phyloP scores from a whole-genome alignment of 495 filamentous ascomycete species.

The Tuber indicum region DNA sequence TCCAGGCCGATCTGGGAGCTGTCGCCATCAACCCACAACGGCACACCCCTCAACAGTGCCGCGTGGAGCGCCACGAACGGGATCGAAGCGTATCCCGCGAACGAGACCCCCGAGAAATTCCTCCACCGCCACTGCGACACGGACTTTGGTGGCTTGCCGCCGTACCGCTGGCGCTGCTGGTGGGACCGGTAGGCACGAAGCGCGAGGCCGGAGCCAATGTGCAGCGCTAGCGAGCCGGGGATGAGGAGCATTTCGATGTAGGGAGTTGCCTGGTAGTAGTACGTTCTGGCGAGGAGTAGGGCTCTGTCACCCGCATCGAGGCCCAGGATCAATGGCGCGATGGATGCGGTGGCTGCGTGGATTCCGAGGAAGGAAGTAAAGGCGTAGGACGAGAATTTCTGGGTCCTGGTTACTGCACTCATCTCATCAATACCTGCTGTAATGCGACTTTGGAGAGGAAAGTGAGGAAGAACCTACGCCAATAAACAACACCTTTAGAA shows the following conservation, averaged over 20 bases:
- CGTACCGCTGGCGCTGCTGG: constrained; percentile 62
- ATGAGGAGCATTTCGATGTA: constrained; percentile 59
- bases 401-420: constrained; percentile 63
- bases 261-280: constrained; percentile 69
- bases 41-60: constrained; percentile 63
- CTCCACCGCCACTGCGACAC: constrained; percentile 58
- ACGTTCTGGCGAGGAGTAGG: constrained; percentile 59
- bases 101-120: constrained; percentile 53
- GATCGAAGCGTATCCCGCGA: constrained; percentile 60
- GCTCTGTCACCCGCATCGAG: constrained; percentile 55
- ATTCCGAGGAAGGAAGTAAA: constrained; percentile 70
- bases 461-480: constrained; percentile 19
- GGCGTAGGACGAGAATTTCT: constrained; percentile 81
- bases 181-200: constrained; percentile 67
- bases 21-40: constrained; percentile 68
- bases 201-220: constrained; percentile 61
- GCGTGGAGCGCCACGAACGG: constrained; percentile 62
- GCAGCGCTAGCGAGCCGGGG: constrained; percentile 52
- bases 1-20: constrained; percentile 72
- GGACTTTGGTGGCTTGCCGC: constrained; percentile 48
- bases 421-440: constrained; percentile 11
- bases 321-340: constrained; percentile 59
- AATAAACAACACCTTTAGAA: constrained; percentile 45
- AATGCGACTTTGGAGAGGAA: constrained; percentile 15
- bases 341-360: constrained; percentile 73